A percentile compares a stretch with the other conserved stretches of the same genome.
phyloP scores from a whole-genome alignment of 2,329 filamentous ascomycete species.

The Apiospora koreana region DNA sequence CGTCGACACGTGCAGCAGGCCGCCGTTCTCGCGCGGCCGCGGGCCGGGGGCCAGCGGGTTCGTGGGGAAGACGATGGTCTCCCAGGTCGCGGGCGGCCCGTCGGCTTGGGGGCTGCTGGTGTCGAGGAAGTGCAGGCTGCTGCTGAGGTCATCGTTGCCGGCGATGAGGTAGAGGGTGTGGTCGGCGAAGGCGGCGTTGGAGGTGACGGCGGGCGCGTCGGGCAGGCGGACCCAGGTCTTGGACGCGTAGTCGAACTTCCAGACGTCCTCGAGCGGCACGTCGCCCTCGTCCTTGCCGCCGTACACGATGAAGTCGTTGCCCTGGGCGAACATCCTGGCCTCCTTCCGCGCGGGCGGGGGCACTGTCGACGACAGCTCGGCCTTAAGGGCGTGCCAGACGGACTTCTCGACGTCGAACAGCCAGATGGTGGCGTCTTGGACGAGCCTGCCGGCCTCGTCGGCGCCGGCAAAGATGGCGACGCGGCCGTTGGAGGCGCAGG shows the following conservation, averaged over 20 bases:
- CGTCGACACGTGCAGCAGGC: constrained; percentile 47
- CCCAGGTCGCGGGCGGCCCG: constrained; percentile 33
- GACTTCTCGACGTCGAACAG: constrained; percentile 38
- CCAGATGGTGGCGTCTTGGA: constrained; percentile 38
- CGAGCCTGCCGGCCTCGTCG: constrained; percentile 28
- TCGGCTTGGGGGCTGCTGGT: constrained; percentile 25
- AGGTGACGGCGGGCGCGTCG: constrained; percentile 37
- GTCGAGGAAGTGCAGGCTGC: constrained; percentile 37
- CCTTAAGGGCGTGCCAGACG: constrained; percentile 35
- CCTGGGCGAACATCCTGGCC: constrained; percentile 38
- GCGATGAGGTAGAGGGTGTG: constrained; percentile 49
- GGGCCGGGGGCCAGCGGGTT: constrained; percentile 43
- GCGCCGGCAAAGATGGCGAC: constrained; percentile 39
- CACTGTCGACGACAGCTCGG: constrained; percentile 14
- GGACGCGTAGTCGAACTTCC: constrained; percentile 50
- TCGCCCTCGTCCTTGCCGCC: constrained; percentile 41
- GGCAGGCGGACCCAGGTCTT: constrained; percentile 53
- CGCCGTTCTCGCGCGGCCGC: constrained; percentile 41
- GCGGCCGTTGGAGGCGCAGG: constrained; percentile 33
- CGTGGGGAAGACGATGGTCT: constrained; percentile 36
- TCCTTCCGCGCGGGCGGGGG: constrained; percentile 31
- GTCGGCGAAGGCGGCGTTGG: constrained; percentile 44
- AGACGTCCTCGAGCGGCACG: constrained; percentile 43
- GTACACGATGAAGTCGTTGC: constrained; percentile 50
- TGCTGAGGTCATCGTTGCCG: constrained; percentile 34